A percentile compares a stretch with the other conserved stretches of the same genome.
These are phyloP conservation scores for Yamadazyma insecticola DNA, from an alignment of 805 yeast genomes.

Conservation along the genomic window DNA sequence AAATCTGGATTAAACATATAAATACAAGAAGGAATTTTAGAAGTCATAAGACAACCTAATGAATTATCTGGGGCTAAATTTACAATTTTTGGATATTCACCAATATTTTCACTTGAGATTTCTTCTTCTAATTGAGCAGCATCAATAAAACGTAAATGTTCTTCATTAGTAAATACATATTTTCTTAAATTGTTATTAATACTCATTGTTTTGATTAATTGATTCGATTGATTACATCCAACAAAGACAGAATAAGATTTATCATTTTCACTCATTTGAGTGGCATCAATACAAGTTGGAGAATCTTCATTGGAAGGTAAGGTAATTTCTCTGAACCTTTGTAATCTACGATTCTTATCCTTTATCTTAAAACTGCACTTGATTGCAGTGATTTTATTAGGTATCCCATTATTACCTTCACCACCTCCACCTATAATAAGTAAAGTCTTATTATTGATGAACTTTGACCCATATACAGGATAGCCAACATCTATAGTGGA, in stretches of 20 bases:
- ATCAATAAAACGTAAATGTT: slow-evolving; percentile 56
- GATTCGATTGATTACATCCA: slow-evolving; percentile 71
- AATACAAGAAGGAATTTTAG: slow-evolving; percentile 58
- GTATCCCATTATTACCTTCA: slow-evolving; percentile 84
- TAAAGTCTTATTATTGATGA: slow-evolving; percentile 54
- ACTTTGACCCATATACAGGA: slow-evolving; percentile 79
- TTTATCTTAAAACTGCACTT: slow-evolving; percentile 50
- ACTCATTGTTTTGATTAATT: slow-evolving; percentile 50
- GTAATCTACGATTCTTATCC: slow-evolving; percentile 40
- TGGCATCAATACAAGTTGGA: slow-evolving; percentile 75
- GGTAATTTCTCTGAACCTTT: slow-evolving; percentile 58
- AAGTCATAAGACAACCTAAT: slow-evolving; percentile 65
- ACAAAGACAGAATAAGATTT: slow-evolving; percentile 50
- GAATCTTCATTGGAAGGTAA: slow-evolving; percentile 69
- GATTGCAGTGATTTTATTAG: slow-evolving; percentile 73
- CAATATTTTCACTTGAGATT: slow-evolving; percentile 25
- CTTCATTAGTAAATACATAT: slow-evolving; percentile 50
- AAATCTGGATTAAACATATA: slow-evolving; percentile 55
- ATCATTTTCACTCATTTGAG: slow-evolving; percentile 15
- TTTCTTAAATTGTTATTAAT: slow-evolving; percentile 70
- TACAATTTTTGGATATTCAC: slow-evolving; percentile 63
- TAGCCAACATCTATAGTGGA: slow-evolving; percentile 49
- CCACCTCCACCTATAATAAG: slow-evolving; percentile 94
- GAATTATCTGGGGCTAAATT: slow-evolving; percentile 54
- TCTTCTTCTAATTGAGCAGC: slow-evolving; percentile 55